Base-by-base conservation (phyloP, 2,329 filamentous ascomycete species). In the Ophiocordyceps sinensis region DNA sequence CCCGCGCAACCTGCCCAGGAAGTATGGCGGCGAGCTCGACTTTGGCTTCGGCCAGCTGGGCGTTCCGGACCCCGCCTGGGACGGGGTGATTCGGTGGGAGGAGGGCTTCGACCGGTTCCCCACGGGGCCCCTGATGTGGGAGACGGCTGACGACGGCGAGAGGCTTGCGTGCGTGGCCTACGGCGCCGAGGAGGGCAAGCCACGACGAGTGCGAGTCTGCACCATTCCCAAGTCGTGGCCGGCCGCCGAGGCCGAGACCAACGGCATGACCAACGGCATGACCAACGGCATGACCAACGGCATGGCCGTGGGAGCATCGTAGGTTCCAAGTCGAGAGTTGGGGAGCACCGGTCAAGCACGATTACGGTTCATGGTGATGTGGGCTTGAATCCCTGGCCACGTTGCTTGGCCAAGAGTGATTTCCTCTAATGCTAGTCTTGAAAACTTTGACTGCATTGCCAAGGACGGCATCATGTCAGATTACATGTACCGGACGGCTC, bases 1-100 rank as follows among this genome's bases (percentile, higher is more conserved):
- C 41, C 70, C 75, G 0, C 70, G 75, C 41, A 85, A 91, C 60
- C 88, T 96, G 46, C 89, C 89, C n/a, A 87, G 85, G 59, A 77
- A 82, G 58, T 96, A 94, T 57, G 89, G 89, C 45, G 89, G 89
- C 37, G 73, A 86, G 48, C 73, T 95, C 9, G 82, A 94, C 23
- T 95, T 84, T 65, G 63, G 73, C 39, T 95, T 84, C 64, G 86
- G 85, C 41, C 75, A 85, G 45, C 67, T 80, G 60, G 79, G 83
- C 7, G 72, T 77, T 40, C 63, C 88, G n/a, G 88, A 94, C 50
- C 73, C 75, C 1, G 57, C 61, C 29, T 71, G 75, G 57, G 59
- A 66, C 35, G 66, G 67, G 19, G 56, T 69, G 34, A 53, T 71
- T 15, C 51, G 58, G 12, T 80, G 73, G 69, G 68, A 73, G 50